Percentiles rank a stretch among this genome's conserved stretches.
phyloP scores from a whole-genome alignment of 2,329 filamentous ascomycete genomes.

The Hymenoscyphus infarciens region DNA sequence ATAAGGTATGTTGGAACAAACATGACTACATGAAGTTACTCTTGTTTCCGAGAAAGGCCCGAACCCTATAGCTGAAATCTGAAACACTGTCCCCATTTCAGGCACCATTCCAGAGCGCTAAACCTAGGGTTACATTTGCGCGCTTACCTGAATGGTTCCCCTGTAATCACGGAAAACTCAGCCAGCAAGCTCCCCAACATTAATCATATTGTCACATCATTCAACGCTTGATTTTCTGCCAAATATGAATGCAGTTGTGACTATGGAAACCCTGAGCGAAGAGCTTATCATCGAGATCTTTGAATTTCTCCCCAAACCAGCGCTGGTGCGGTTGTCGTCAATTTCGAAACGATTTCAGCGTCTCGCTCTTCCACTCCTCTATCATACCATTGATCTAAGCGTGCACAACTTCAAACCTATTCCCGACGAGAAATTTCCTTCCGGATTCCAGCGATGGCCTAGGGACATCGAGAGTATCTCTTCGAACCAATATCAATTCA shows the following conservation, averaged over 20 bases:
- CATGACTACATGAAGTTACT: no score
- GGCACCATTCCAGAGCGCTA: no score
- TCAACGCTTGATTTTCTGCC: not conserved
- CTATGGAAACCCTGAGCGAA: not conserved
- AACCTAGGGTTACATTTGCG: no score
- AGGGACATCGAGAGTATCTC: not conserved
- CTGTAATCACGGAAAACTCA: no score
- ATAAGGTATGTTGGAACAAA: no score
- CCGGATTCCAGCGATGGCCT: not conserved
- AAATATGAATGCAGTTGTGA: not conserved
- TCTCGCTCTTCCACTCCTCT: not conserved
- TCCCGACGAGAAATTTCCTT: not conserved
- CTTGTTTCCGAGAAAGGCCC: no score
- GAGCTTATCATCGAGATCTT: not conserved
- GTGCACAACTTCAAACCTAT: not conserved
- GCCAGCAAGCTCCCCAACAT: no score
- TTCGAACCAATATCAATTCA: not conserved
- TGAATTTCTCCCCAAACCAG: not conserved
- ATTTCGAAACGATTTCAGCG: not conserved
- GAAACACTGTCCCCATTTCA: no score
- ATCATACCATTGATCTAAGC: not conserved
- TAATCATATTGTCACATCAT: not conserved
- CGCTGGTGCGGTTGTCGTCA: not conserved
- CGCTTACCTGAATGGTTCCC: no score
- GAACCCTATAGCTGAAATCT: no score